phyloP scores from a whole-genome alignment of 2,329 filamentous ascomycete species.

The Colletotrichum sp. region DNA sequence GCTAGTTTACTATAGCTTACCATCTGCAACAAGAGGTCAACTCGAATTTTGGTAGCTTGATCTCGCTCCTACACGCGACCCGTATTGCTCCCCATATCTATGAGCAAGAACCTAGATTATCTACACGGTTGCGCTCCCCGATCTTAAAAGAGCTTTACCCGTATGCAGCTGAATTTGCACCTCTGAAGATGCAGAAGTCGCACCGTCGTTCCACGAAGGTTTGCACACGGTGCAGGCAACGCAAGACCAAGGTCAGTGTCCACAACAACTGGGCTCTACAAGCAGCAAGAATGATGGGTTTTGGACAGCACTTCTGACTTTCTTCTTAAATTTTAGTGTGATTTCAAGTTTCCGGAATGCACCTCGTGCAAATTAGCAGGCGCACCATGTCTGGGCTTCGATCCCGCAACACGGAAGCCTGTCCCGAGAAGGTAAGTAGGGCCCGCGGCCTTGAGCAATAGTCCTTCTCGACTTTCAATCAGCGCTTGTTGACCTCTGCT shows the following conservation, averaged over 20 bases:
- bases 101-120: background rate
- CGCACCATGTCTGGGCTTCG: background rate
- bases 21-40: background rate
- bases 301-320: background rate
- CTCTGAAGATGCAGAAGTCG: background rate
- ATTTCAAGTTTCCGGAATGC: background rate
- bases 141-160: rapidly evolving
- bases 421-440: background rate
- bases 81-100: background rate
- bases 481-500: background rate
- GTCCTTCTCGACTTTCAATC: rapidly evolving
- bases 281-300: background rate
- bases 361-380: background rate
- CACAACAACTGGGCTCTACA: background rate
- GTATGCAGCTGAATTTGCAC: background rate
- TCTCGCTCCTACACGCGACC: rapidly evolving
- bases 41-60: background rate
- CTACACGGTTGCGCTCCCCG: background rate
- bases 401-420: background rate
- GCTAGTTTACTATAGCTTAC: background rate
- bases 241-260: background rate
- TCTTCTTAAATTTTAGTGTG: background rate
- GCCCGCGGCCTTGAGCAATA: background rate
- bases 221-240: background rate
- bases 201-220: background rate